Evolutionary conservation across 1,139 yeast species (phyloP), one percentile per base, ranked within the genome.

Genomic region (Entelexis sorbosivorans): DNA sequence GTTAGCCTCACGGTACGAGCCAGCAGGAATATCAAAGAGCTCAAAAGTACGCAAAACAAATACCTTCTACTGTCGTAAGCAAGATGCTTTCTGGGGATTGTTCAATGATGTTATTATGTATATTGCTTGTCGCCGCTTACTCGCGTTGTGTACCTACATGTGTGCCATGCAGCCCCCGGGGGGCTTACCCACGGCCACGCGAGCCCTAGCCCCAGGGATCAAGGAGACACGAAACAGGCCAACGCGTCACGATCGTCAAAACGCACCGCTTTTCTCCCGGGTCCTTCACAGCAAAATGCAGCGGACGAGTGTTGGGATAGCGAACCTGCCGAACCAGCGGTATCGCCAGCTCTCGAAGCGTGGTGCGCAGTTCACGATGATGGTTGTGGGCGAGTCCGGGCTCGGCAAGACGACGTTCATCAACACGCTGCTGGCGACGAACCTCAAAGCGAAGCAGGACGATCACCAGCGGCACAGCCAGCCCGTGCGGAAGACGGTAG

Each of bases 371-470:
- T 85, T 89, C 73, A 91, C 96, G 49, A 63, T 91, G 59, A 87
- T 91, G 96, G 82, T 91, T 42, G 93, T 94, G 45, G 98, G 98
- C 62, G 97, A 89, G 69, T 81, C 91, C 53, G 97, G 97, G 6
- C 73, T 88, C 50, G 97, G 75, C 47, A 71, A 91, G 68, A 87
- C 96, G 40, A 91, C 98, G 1, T 91, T 89, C 62, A 75, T 91
- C 68, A 91, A 91, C 74, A 91, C 98, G 5, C 73, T 91, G 53
- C 88, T 91, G 56, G 63, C 71, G 39, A 70, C 74, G 16, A 69
- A 78, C 36, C 73, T 83, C 60, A 81, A 81, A 64, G 73, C 74
- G 51, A 81, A 82, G 60, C 71, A 73, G 52, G 91, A 83, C 60
- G 77, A 81, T 60, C 72, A 73, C 56, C 72, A 75, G 54, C 78